These are phyloP conservation scores for Salix udensis DNA, from an alignment of 345 rosid species.

Conservation along the genomic window DNA sequence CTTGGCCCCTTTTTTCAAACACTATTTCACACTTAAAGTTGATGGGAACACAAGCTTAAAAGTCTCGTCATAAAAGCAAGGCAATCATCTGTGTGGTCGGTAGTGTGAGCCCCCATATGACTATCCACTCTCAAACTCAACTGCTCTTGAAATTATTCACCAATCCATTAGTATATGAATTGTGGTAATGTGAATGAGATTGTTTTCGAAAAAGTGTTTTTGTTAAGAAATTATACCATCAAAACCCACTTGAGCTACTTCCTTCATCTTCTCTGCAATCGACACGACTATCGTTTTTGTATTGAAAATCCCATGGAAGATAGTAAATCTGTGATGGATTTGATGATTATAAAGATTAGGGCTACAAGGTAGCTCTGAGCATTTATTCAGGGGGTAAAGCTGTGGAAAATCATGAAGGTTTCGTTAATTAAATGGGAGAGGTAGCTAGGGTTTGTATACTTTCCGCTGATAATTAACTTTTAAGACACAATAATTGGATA, in stretches of 20 bases:
- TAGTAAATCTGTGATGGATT: too few species aligned
- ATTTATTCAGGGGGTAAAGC: neutral
- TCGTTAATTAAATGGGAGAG: neutral
- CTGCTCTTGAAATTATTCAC: neutral
- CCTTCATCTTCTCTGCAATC: neutral
- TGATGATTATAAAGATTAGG: neutral
- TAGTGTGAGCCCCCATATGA: neutral
- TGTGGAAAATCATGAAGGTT: neutral
- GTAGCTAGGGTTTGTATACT: neutral
- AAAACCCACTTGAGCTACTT: neutral
- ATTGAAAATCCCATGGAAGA: neutral
- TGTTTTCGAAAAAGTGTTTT: too few species aligned
- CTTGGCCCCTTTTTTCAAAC: neutral
- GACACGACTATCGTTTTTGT: neutral
- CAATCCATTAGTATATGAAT: neutral
- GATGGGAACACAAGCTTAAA: neutral
- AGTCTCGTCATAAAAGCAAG: neutral
- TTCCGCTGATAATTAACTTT: neutral
- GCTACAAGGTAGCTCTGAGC: neutral
- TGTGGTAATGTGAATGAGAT: too few species aligned
- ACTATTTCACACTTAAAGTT: neutral
- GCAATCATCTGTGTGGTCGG: neutral
- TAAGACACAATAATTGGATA: neutral
- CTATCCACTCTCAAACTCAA: neutral
- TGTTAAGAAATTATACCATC: too few species aligned